These are phyloP conservation scores for Pyrenochaeta sp. DNA, from an alignment of 2,329 filamentous ascomycete genomes.

Conservation along the genomic window DNA sequence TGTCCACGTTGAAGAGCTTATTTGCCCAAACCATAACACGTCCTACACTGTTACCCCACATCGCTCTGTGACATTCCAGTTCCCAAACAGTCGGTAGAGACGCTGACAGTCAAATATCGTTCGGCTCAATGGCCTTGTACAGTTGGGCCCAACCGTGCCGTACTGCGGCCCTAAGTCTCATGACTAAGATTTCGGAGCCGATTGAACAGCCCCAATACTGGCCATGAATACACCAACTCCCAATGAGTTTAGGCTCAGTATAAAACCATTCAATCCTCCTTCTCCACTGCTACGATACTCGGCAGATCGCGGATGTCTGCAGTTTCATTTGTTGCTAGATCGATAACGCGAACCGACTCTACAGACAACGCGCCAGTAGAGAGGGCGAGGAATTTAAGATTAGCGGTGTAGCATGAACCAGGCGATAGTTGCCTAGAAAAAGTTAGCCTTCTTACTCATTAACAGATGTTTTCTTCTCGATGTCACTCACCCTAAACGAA, in stretches of 20 bases:
- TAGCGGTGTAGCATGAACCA: constrained; percentile 75
- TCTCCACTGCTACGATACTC: constrained; percentile 62
- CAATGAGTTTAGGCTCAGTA: neutral
- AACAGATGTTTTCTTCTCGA: neutral
- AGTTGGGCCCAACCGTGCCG: neutral
- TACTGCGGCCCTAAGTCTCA: neutral
- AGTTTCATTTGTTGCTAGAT: constrained; percentile 77
- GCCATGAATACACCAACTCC: neutral
- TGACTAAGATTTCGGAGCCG: neutral
- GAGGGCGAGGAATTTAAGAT: constrained; percentile 76
- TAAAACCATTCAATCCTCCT: constrained; percentile 9
- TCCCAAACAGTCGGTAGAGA: neutral
- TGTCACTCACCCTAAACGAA: constrained; percentile 69
- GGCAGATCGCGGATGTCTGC: constrained; percentile 80
- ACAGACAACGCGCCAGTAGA: constrained; percentile 72
- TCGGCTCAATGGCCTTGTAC: neutral
- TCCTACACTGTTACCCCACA: neutral
- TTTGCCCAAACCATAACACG: neutral
- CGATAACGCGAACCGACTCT: constrained; percentile 76
- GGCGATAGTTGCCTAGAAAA: constrained; percentile 69
- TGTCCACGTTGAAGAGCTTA: neutral
- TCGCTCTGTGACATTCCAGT: neutral
- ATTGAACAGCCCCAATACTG: neutral
- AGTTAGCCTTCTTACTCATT: constrained; percentile 16
- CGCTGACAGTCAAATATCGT: neutral